Evolutionary conservation across 768 basidiomycete genomes (phyloP), one percentile per base, ranked within the genome.

Genomic region (Pleurotus tuoliensis): DNA sequence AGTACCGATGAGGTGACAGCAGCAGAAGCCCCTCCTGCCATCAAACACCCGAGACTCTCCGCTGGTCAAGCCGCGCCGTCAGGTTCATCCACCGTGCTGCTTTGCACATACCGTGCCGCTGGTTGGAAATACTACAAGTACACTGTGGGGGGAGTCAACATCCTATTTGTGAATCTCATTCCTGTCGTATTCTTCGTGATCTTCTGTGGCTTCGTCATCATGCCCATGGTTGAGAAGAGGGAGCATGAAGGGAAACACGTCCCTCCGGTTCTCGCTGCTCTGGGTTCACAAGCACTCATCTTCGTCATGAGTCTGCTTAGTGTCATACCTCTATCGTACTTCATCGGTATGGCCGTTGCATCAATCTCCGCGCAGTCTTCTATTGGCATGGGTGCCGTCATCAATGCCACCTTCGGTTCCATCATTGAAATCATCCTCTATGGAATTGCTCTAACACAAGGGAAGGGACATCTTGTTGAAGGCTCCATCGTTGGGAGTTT

Each of bases 281-380:
- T 98, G 56, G 81, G 91, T 5, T 87, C 87, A 1, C 86, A 86
- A 48, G 82, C 80, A 3, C 72, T 92, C 63, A 88, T 98, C 64
- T 98, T 99, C 70, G 61, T 92, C 44, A 71, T 95, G 63, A 82
- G 88, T 61, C 77, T 99, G 45, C 82, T 90, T 24, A 92, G 91
- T 62, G 93, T 99, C 65, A 98, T 99, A 61, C 97, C 97, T 0
- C 79, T 99, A 16, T 94, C 92, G 6, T 99, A 99, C 77, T 99
- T 99, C 75, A 98, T 99, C 66, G 97, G 97, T 15, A 98, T 98
- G 97, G 97, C 97, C 6, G 97, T 99, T 58, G 97, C 97, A 2
- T 94, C 92, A 44, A 98, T 99, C 65, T 93, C 90, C n/a, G 97
- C 97, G 0, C 97, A 98, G 66, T 95, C 93, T 0, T 94, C 91